These are phyloP conservation scores for Ceratocystis lukuohia DNA, from an alignment of 2,329 filamentous ascomycete species.

Conservation along the genomic window DNA sequence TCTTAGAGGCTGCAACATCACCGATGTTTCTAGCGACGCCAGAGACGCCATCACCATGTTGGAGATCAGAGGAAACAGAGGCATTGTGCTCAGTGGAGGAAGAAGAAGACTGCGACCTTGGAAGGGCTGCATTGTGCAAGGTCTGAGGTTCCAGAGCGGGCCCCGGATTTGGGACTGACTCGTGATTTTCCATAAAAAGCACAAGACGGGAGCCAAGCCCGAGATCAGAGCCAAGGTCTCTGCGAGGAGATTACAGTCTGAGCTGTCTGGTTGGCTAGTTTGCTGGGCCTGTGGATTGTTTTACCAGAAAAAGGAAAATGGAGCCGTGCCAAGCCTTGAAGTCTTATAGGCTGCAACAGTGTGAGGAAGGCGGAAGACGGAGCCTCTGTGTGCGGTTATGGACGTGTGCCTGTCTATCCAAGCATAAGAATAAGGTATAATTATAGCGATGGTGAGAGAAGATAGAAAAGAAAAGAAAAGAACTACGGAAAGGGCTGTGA, in stretches of 20 bases:
- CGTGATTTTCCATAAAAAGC: constrained; percentile 13
- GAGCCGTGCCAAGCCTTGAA: background rate
- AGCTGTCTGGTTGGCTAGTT: background rate
- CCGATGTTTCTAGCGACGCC: background rate
- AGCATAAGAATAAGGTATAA: no score
- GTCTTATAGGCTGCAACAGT: background rate
- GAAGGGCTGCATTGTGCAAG: background rate
- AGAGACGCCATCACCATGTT: background rate
- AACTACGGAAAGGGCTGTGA: background rate
- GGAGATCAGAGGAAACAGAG: background rate
- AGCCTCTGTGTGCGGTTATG: background rate
- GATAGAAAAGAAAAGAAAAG: background rate
- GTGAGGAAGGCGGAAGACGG: background rate
- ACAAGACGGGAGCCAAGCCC: background rate
- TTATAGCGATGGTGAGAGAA: background rate
- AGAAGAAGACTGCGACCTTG: background rate
- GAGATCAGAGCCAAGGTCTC: background rate
- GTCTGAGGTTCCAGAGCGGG: constrained; percentile 10
- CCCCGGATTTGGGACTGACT: constrained; percentile 11
- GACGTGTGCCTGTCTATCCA: background rate
- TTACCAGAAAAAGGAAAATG: background rate
- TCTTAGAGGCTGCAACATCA: background rate
- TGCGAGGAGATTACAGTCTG: background rate
- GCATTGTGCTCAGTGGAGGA: background rate
- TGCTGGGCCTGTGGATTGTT: background rate